These are phyloP conservation scores for Colletotrichum sp. DNA, from an alignment of 2,329 filamentous ascomycete genomes.

Conservation along the genomic window DNA sequence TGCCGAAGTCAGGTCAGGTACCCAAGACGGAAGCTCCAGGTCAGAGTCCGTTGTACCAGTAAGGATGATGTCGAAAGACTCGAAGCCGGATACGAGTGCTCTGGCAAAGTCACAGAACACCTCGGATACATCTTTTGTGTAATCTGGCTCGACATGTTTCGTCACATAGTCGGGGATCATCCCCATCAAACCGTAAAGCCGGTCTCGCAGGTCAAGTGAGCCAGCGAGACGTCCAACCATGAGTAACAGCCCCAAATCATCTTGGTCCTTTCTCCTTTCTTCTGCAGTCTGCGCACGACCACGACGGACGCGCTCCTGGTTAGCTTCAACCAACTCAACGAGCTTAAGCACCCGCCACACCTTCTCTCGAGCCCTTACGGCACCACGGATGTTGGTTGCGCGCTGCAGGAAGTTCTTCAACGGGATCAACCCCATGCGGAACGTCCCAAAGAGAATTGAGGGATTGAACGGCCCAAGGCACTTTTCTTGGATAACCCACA, in stretches of 20 bases:
- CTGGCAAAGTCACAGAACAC: slow-evolving; percentile 7
- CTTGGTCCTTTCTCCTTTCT: slow-evolving; percentile 1
- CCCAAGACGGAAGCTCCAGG: background rate
- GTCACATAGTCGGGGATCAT: slow-evolving; percentile 13
- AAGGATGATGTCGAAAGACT: slow-evolving; percentile 3
- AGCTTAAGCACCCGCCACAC: slow-evolving; percentile 7
- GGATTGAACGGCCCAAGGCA: slow-evolving; percentile 5
- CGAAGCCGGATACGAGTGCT: background rate
- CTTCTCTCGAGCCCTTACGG: slow-evolving; percentile 5
- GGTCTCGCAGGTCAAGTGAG: slow-evolving; percentile 3
- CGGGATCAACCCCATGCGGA: background rate
- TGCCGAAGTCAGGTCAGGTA: slow-evolving; percentile 2
- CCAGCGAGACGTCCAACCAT: slow-evolving; percentile 7
- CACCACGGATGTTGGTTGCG: background rate
- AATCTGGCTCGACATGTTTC: background rate
- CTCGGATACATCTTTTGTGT: background rate
- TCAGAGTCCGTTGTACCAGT: slow-evolving; percentile 1
- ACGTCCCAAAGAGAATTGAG: slow-evolving; percentile 11
- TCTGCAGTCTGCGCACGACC: background rate
- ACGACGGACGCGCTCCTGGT: slow-evolving; percentile 2
- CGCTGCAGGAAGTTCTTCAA: slow-evolving; percentile 3
- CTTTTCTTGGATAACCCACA: slow-evolving; percentile 15
- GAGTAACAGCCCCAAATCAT: background rate
- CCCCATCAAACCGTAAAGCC: slow-evolving; percentile 3
- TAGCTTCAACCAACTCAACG: background rate